Conservation (phyloP, 164 flowering plant species). For the Malania oleifera region DNA sequence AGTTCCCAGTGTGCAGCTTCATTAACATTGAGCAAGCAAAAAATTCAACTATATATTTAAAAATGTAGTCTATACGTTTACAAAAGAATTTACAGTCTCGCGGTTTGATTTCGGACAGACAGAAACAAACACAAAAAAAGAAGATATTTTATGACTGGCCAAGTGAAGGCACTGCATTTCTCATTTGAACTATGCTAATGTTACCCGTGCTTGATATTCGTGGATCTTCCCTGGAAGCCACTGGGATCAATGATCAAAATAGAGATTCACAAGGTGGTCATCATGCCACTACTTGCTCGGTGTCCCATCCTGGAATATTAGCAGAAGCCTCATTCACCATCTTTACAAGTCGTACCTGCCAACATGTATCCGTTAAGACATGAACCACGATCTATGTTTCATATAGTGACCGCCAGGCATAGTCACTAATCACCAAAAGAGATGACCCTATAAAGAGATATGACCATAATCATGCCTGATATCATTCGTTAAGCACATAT, state of each 20-base stretch:
- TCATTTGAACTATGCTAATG: background rate
- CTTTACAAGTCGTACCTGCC: constrained; percentile 23
- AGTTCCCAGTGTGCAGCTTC: too few species aligned
- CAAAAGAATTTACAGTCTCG: constrained; percentile 12
- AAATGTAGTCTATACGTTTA: background rate
- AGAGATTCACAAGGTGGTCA: background rate
- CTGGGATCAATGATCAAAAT: background rate
- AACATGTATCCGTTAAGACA: background rate
- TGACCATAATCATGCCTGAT: too few species aligned
- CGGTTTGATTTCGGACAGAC: background rate
- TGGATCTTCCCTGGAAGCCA: background rate
- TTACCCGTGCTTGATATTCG: constrained; percentile 6
- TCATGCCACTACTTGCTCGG: constrained; percentile 6
- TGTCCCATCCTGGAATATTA: constrained; percentile 22
- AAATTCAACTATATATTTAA: too few species aligned
- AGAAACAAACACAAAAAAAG: background rate
- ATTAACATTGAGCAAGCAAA: too few species aligned
- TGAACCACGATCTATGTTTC: background rate
- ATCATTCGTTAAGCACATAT: too few species aligned
- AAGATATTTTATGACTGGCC: background rate
- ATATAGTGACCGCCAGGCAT: too few species aligned
- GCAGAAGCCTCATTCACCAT: constrained; percentile 26
- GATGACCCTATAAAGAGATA: too few species aligned
- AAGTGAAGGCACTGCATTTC: background rate
- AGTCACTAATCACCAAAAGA: too few species aligned